Base-by-base conservation (phyloP, 768 basidiomycete genomes). In the Trametes coccinea region DNA sequence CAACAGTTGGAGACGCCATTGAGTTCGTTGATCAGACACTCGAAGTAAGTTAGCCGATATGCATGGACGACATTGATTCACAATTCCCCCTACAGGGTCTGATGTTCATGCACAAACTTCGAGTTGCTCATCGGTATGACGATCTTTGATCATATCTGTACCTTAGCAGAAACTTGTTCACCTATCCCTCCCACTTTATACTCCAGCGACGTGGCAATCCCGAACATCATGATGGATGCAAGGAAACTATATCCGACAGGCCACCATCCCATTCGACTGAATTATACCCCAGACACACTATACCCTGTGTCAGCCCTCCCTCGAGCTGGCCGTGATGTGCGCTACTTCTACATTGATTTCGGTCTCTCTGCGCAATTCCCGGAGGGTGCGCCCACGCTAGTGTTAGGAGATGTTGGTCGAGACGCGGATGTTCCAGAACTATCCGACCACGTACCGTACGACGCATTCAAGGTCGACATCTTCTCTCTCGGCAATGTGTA, bases 271-370 rank as follows among this genome's bases (percentile, higher is more conserved):
- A 51, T 75, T 7, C 65, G 70, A 6, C 64, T 69, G 0, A 63
- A 72, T 33, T 72, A 62, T 37, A 68, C 76, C 22, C 71, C 73
- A 0, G 76, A 78, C 57, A 75, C 72, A 3, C 59, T 74, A 22
- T 70, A 71, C 2, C 57, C 64, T 1, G 55, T 76, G 16, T 47
- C 61, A 11, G 72, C 74, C 0, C 61, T 74, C 10, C 63, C 74
- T 2, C 70, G 77, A 31, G 72, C 73, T 17, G 71, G 74, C 37
- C 64, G 72, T 33, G 71, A 75, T 3, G 76, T 79, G 4, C 72
- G 74, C 2, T 67, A 70, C 48, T 66, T 52, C 54, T 64, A 64
- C 47, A 66, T 68, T 50, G 67, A 70, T 56, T 70, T 68, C 45
- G 67, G 66, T 6, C 53, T 67, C 3, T 61, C 65, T 8, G 33